Conservation (phyloP, 2,329 filamentous ascomycete genomes). For the Penicillium sp. region DNA sequence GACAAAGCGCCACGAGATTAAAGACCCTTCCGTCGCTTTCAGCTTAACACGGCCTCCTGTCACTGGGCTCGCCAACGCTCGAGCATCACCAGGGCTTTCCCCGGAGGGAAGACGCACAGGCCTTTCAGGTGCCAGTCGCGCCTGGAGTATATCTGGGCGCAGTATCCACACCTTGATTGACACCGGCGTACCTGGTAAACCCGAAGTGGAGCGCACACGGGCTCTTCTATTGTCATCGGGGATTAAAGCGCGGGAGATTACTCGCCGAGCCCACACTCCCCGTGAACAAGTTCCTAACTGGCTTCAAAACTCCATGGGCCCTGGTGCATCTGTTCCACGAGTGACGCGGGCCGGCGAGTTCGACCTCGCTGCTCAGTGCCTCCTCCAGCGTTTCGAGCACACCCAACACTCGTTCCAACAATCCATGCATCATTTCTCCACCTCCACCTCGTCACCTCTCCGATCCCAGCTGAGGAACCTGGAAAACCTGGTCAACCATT, state of each 20-base stretch:
- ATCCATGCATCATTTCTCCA: slow-evolving; percentile 49
- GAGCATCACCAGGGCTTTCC: slow-evolving; percentile 31
- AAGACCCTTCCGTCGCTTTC: slow-evolving; percentile 31
- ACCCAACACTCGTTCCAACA: slow-evolving; percentile 46
- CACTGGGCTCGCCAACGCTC: slow-evolving; percentile 47
- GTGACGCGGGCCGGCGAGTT: slow-evolving; percentile 54
- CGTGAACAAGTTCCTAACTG: slow-evolving; percentile 40
- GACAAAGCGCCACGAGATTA: slow-evolving; percentile 27
- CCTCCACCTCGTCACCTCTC: slow-evolving; percentile 47
- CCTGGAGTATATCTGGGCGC: slow-evolving; percentile 61
- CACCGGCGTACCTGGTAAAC: slow-evolving; percentile 54
- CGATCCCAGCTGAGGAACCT: slow-evolving; percentile 45
- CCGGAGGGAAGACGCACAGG: slow-evolving; percentile 35
- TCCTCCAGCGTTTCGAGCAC: slow-evolving; percentile 51
- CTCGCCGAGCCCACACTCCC: slow-evolving; percentile 59
- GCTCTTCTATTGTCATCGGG: slow-evolving; percentile 78
- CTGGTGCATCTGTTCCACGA: slow-evolving; percentile 37
- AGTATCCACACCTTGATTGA: slow-evolving; percentile 40
- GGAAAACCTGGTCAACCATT: slow-evolving; percentile 49
- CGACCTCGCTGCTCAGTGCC: slow-evolving; percentile 53
- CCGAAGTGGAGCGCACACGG: slow-evolving; percentile 77
- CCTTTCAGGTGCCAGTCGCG: slow-evolving; percentile 45
- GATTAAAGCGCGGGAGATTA: slow-evolving; percentile 84
- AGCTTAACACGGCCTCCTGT: slow-evolving; percentile 42
- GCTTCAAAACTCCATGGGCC: slow-evolving; percentile 30